Percentiles rank a stretch among this genome's conserved stretches.
These are phyloP conservation scores for Lepidium aucheri DNA, from an alignment of 345 rosid genomes.

Conservation along the genomic window DNA sequence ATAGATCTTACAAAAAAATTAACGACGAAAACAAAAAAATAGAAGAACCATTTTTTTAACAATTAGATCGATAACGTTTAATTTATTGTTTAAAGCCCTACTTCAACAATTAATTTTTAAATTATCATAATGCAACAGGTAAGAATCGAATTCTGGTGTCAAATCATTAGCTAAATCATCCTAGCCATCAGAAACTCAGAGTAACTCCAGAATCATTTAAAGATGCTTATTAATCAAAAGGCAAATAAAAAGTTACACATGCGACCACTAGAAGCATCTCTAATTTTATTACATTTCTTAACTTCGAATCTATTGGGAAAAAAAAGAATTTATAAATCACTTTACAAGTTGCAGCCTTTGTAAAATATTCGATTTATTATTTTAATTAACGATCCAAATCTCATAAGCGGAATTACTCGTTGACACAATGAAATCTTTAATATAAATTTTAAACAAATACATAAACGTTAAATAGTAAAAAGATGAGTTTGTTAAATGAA, in stretches of 20 bases:
- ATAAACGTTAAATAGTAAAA: neutral
- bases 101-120: no score
- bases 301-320: neutral
- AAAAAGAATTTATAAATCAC: neutral
- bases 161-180: no score
- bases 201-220: no score
- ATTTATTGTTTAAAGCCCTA: no score
- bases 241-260: slow-evolving; percentile 15
- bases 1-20: neutral
- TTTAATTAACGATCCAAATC: slow-evolving; percentile 14
- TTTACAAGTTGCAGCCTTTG: slow-evolving; percentile 31
- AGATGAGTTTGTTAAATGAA: neutral
- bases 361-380: slow-evolving; percentile 13
- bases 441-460: neutral
- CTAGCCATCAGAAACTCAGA: no score
- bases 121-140: no score
- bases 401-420: slow-evolving; percentile 8
- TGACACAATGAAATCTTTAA: neutral
- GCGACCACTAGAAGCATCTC: slow-evolving; percentile 27
- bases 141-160: no score
- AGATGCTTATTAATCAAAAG: slow-evolving; percentile 7
- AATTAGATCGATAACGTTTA: no score
- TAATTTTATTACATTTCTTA: neutral
- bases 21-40: neutral
- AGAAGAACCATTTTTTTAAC: neutral